Evolutionary conservation across 2,329 filamentous ascomycete species (phyloP).

Genomic region (Pestalotiopsis fici): DNA sequence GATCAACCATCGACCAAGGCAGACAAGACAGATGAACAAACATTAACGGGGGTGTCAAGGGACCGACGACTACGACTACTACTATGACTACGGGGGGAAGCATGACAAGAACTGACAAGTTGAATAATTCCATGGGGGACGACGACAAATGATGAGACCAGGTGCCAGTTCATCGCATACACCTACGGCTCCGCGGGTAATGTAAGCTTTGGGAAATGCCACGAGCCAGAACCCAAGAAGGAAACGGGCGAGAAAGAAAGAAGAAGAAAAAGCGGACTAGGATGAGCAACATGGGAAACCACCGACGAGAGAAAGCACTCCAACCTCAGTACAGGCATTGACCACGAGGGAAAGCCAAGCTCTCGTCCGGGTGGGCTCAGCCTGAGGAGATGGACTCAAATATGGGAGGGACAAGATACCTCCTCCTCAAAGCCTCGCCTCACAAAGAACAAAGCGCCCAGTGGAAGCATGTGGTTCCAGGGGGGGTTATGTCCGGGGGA

Average conservation of each 20-base stretch:
- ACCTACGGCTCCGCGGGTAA: not conserved
- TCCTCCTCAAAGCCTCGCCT: not conserved
- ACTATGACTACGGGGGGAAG: not conserved
- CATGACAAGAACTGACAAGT: not conserved
- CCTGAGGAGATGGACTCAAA: not conserved
- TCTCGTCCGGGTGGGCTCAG: not conserved
- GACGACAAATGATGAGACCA: not conserved
- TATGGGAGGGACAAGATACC: too few species aligned
- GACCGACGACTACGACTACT: not conserved
- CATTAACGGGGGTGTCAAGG: not conserved
- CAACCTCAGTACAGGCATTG: not conserved
- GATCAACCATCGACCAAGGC: not conserved
- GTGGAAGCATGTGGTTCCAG: not conserved
- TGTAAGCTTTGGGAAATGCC: slow-evolving; percentile 1
- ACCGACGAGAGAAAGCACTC: not conserved
- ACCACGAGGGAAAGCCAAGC: not conserved
- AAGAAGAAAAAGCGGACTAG: not conserved
- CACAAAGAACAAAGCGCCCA: not conserved
- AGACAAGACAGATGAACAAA: not conserved
- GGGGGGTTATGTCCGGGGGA: not conserved
- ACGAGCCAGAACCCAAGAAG: slow-evolving; percentile 6
- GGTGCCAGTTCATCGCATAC: not conserved
- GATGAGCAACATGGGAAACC: not conserved
- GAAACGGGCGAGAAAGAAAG: not conserved
- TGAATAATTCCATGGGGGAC: not conserved